Percentiles rank a stretch among this genome's conserved stretches.
phyloP scores from a whole-genome alignment of 73 alveolate species.

The Stentor coeruleus region DNA sequence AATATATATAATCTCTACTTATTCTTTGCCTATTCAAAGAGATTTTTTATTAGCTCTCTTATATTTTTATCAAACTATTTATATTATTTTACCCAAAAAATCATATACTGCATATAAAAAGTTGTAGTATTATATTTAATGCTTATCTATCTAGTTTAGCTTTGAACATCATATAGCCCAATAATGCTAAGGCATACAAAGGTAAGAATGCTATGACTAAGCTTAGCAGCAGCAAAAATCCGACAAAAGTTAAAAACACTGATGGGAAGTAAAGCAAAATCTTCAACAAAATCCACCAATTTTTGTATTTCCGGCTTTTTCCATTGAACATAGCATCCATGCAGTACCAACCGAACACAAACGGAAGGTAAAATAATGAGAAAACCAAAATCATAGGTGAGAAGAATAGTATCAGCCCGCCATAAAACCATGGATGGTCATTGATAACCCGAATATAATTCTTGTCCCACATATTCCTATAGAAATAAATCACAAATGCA shows the following conservation, averaged over 20 bases:
- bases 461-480: neutral
- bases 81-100: too few relatives aligned
- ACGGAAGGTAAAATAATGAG: neutral
- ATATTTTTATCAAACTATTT: too few relatives aligned
- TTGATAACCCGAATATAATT: neutral
- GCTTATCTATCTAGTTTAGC: too few relatives aligned
- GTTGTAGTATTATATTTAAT: too few relatives aligned
- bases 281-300: neutral
- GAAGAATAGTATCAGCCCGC: neutral
- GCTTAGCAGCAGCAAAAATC: neutral
- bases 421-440: neutral
- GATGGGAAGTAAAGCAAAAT: neutral
- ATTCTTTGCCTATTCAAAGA: too few relatives aligned
- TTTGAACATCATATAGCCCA: too few relatives aligned
- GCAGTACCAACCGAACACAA: neutral
- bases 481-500: neutral
- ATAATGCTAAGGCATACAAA: neutral
- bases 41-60: too few relatives aligned
- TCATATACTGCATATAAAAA: too few relatives aligned
- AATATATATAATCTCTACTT: too few relatives aligned
- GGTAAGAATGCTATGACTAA: neutral
- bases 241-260: neutral
- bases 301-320: neutral
- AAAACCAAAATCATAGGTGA: neutral
- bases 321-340: neutral